Conservation (phyloP, 129 eudicot species). For the Flaveria brownii region DNA sequence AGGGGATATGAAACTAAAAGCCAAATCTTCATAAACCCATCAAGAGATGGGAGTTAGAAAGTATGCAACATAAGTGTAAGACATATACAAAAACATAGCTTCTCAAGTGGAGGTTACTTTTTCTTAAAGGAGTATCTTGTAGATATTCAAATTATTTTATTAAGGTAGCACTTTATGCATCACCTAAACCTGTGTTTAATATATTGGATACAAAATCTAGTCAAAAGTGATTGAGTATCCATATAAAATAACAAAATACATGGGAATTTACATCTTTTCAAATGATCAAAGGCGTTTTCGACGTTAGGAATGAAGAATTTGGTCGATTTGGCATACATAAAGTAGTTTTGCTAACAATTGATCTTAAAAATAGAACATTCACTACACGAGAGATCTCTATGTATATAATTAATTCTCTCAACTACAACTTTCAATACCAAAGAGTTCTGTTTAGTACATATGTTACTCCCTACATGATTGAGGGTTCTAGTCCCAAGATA, state of each 20-base stretch:
- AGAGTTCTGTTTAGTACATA: too few species aligned
- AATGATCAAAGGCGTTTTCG: neutral
- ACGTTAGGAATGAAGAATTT: neutral
- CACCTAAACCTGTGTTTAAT: neutral
- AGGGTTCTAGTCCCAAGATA: too few species aligned
- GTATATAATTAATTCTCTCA: too few species aligned
- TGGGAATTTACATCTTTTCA: neutral
- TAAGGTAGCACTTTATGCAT: neutral
- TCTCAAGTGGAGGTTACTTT: neutral
- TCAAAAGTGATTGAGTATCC: neutral
- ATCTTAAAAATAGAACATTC: too few species aligned
- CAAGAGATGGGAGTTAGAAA: neutral
- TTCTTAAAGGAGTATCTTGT: neutral
- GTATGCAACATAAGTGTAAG: too few species aligned
- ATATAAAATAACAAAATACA: neutral
- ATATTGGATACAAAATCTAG: neutral
- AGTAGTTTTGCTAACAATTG: too few species aligned
- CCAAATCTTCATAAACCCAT: conserved; percentile 8
- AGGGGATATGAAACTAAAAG: neutral
- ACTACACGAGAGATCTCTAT: too few species aligned
- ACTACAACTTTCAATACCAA: too few species aligned
- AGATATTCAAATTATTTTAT: neutral
- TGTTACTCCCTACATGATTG: too few species aligned
- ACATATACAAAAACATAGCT: neutral
- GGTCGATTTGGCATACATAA: neutral